Evolutionary conservation across 192 early-diverging fungal species (phyloP).

Genomic region (Backusella circina): DNA sequence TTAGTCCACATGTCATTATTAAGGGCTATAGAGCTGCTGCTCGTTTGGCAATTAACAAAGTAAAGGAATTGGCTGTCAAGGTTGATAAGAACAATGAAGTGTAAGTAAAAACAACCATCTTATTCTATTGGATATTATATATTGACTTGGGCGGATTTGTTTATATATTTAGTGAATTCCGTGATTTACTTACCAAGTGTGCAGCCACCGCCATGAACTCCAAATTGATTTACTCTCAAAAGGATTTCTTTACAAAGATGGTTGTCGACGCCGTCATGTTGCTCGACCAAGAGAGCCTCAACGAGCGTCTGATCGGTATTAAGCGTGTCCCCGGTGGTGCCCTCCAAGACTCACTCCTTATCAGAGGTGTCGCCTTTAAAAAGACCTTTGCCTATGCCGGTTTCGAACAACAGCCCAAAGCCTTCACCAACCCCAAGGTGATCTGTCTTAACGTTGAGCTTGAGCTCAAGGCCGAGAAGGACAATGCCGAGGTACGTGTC

Average conservation of each 20-base stretch:
- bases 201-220: conserved; percentile 98
- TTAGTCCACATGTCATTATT: conserved; percentile 91
- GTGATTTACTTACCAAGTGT: conserved; percentile 88
- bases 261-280: conserved; percentile 95
- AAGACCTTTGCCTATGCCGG: conserved; percentile 99
- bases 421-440: conserved; percentile 87
- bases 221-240: conserved; percentile 95
- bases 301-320: conserved; percentile 97
- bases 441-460: conserved; percentile 95
- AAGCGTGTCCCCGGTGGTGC: conserved; percentile 98
- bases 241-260: conserved; percentile 98
- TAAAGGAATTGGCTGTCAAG: conserved; percentile 88
- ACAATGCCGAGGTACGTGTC: conserved; percentile 98
- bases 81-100: conserved; percentile 77
- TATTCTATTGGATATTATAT: too few species aligned
- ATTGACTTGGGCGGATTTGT: too few species aligned
- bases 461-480: conserved; percentile 98
- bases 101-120: too few species aligned
- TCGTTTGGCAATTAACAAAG: conserved; percentile 83
- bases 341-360: conserved; percentile 95
- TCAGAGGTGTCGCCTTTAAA: conserved; percentile 98
- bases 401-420: conserved; percentile 99
- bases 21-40: conserved; percentile 94
- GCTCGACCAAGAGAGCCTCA: conserved; percentile 93
- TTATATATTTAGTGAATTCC: conserved; percentile 74